These are phyloP conservation scores for Penicillium decumbens DNA, from an alignment of 2,329 filamentous ascomycete genomes.

Conservation along the genomic window DNA sequence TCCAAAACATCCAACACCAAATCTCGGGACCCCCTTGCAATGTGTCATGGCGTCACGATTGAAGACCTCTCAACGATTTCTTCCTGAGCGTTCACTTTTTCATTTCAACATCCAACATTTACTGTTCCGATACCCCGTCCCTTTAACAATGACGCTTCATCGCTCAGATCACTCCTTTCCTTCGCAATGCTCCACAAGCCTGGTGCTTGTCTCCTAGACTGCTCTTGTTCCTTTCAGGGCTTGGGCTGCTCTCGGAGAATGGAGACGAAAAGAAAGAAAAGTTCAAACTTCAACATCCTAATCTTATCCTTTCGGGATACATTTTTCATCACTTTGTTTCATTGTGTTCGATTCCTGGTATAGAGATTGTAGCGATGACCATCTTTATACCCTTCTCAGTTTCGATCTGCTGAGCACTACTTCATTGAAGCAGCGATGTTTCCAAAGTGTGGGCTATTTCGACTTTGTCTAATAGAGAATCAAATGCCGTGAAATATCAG, in stretches of 20 bases:
- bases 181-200: constrained; percentile 10
- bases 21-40: constrained; percentile 24
- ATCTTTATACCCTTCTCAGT: constrained; percentile 1
- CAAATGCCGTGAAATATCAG: neutral
- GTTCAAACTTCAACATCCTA: constrained; percentile 24
- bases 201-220: constrained; percentile 23
- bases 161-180: constrained; percentile 18
- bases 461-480: neutral
- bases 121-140: constrained; percentile 35
- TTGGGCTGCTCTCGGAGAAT: neutral
- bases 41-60: constrained; percentile 39
- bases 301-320: constrained; percentile 8
- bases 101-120: constrained; percentile 37
- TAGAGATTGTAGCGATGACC: constrained; percentile 14
- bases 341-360: constrained; percentile 7
- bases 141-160: constrained; percentile 27
- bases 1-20: constrained; percentile 20
- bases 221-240: constrained; percentile 16
- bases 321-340: constrained; percentile 3
- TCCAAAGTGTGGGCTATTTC: neutral
- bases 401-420: neutral
- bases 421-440: constrained; percentile 9
- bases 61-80: constrained; percentile 43
- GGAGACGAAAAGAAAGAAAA: constrained; percentile 13
- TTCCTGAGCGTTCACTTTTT: constrained; percentile 36